Evolutionary conservation across 2,329 filamentous ascomycete genomes (phyloP).

Genomic region (Pezicula neosporulosa): DNA sequence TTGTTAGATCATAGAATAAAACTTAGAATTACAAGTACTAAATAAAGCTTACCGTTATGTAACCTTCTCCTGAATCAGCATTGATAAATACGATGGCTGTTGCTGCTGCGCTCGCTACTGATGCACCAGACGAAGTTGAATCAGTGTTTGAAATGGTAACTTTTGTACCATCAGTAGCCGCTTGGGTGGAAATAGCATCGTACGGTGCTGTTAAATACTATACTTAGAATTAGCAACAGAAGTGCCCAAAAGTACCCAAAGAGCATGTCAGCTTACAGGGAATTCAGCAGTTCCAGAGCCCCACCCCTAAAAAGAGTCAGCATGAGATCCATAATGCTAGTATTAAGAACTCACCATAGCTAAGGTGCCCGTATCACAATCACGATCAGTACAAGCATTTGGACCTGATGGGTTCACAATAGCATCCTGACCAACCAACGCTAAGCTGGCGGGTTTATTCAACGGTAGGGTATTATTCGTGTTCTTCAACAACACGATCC

Average conservation of each 20-base stretch:
- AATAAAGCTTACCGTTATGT: conserved; percentile 26
- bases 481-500: conserved; percentile 69
- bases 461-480: conserved; percentile 52
- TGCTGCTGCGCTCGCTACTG: conserved; percentile 36
- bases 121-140: conserved; percentile 24
- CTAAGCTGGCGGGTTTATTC: conserved; percentile 47
- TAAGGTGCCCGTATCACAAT: conserved; percentile 58
- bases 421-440: conserved; percentile 61
- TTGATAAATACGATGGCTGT: conserved; percentile 69
- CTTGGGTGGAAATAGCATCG: conserved; percentile 59
- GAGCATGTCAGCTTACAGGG: conserved; percentile 31
- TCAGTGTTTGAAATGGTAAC: conserved; percentile 55
- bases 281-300: conserved; percentile 60
- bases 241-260: background rate
- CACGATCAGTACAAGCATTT: conserved; percentile 60
- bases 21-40: background rate
- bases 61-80: conserved; percentile 70
- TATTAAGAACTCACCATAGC: conserved; percentile 54
- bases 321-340: background rate
- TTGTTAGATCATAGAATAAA: too few species aligned
- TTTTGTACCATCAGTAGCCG: conserved; percentile 46
- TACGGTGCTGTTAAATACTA: conserved; percentile 60
- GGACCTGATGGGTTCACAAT: conserved; percentile 56
- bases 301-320: conserved; percentile 12
- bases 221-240: conserved; percentile 1